A percentile compares a stretch with the other conserved stretches of the same genome.
These are phyloP conservation scores for Cryptococcus floricola DNA, from an alignment of 1,284 basidiomycete genomes.

Conservation along the genomic window DNA sequence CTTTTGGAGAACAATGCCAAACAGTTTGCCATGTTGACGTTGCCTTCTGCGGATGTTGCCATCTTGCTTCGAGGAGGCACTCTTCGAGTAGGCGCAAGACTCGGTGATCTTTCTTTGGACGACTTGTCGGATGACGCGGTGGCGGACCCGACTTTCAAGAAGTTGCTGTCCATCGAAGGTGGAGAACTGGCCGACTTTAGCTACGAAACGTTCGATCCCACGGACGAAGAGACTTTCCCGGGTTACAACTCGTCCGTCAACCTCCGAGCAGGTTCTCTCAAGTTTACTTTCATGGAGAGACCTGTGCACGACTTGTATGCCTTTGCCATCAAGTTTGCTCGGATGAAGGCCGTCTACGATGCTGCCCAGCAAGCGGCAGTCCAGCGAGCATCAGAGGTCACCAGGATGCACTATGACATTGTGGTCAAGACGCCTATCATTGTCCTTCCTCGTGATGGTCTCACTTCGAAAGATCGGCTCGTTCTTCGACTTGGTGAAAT, in stretches of 20 bases:
- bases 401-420: constrained; percentile 84
- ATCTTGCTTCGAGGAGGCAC: constrained; percentile 72
- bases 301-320: constrained; percentile 80
- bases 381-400: constrained; percentile 80
- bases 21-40: constrained; percentile 76
- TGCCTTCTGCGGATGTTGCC: constrained; percentile 87
- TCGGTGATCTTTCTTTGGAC: constrained; percentile 79
- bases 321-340: constrained; percentile 83
- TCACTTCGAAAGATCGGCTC: constrained; percentile 64
- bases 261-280: constrained; percentile 85
- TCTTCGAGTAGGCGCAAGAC: constrained; percentile 73
- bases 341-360: constrained; percentile 90
- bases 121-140: constrained; percentile 69
- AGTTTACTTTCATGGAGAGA: constrained; percentile 81
- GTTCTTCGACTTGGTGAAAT: constrained; percentile 87
- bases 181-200: constrained; percentile 92
- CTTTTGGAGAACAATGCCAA: constrained; percentile 73
- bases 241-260: constrained; percentile 84
- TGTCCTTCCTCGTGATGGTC: constrained; percentile 73
- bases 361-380: constrained; percentile 87
- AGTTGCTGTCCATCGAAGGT: constrained; percentile 90
- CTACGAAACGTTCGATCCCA: constrained; percentile 83
- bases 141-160: constrained; percentile 65
- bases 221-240: constrained; percentile 60
- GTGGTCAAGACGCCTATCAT: constrained; percentile 90